phyloP scores from a whole-genome alignment of 164 flowering plant genomes.

The Vitis labrusca region DNA sequence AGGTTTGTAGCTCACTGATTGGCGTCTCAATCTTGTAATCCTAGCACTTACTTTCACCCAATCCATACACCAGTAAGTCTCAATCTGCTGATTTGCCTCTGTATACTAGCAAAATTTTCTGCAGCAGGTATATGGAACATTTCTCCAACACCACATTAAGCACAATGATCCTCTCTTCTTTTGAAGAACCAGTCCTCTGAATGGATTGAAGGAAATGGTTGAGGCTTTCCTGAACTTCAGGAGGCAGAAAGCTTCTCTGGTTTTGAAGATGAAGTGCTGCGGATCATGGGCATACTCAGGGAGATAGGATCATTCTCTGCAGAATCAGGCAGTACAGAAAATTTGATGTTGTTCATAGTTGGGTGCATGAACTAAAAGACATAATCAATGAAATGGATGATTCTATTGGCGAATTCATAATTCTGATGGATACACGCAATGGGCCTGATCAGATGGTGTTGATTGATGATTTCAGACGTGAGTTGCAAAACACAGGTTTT shows the following conservation, averaged over 20 bases:
- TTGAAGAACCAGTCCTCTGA: neutral
- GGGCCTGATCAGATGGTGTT: constrained; percentile 7
- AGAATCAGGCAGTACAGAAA: neutral
- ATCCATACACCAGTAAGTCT: too few relatives aligned
- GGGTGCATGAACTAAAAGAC: constrained; percentile 15
- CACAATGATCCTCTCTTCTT: neutral
- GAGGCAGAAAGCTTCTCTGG: constrained; percentile 16
- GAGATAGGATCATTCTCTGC: constrained; percentile 1
- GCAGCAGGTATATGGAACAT: too few relatives aligned
- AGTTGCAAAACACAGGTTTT: constrained; percentile 10
- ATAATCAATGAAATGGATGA: constrained; percentile 17
- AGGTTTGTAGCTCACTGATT: too few relatives aligned
- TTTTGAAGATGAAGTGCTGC: constrained; percentile 11
- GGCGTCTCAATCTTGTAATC: too few relatives aligned
- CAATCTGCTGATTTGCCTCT: too few relatives aligned
- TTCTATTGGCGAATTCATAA: constrained; percentile 16
- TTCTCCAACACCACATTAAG: too few relatives aligned
- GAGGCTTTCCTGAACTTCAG: constrained; percentile 10
- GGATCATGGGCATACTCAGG: constrained; percentile 5
- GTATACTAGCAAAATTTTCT: too few relatives aligned
- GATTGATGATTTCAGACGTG: constrained; percentile 6
- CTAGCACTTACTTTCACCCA: too few relatives aligned
- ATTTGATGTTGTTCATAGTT: constrained; percentile 3
- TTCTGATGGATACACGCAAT: constrained; percentile 15
- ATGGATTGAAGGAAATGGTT: constrained; percentile 10